A percentile compares a stretch with the other conserved stretches of the same genome.
Conservation (phyloP, 495 filamentous ascomycete species). For the Penicillium crystallinum region DNA sequence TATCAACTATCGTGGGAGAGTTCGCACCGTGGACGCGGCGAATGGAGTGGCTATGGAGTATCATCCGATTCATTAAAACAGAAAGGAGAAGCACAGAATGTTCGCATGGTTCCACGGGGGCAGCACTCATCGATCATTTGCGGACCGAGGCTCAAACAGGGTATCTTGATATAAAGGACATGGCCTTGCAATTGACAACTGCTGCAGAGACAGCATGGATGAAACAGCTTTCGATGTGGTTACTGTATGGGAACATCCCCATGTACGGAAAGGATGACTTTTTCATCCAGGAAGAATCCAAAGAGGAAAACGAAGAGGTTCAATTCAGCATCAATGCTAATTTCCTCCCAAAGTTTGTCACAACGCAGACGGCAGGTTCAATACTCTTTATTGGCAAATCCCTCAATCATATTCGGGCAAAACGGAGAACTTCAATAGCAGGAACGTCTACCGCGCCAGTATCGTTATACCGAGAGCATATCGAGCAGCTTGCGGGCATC, state of each 20-base stretch:
- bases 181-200: constrained; percentile 60
- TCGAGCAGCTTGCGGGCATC: constrained; percentile 64
- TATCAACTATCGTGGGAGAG: constrained; percentile 76
- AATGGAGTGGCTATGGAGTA: constrained; percentile 81
- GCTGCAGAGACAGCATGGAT: constrained; percentile 89
- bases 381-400: constrained; percentile 90
- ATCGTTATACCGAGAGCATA: constrained; percentile 65
- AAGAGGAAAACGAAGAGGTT: constrained; percentile 30
- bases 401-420: constrained; percentile 68
- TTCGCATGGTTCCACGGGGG: constrained; percentile 47
- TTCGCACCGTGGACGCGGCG: constrained; percentile 80
- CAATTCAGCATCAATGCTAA: constrained; percentile 51
- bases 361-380: constrained; percentile 65
- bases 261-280: constrained; percentile 71
- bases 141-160: constrained; percentile 76
- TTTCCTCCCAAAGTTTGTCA: constrained; percentile 74
- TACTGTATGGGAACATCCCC: constrained; percentile 80
- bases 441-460: constrained; percentile 44
- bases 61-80: constrained; percentile 59
- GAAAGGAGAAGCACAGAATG: constrained; percentile 20
- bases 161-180: constrained; percentile 75
- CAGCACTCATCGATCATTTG: constrained; percentile 69
- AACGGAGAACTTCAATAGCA: constrained; percentile 33
- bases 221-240: constrained; percentile 81
- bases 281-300: constrained; percentile 56